phyloP scores from a whole-genome alignment of 257 asterid species.

The Perilla frutescens region DNA sequence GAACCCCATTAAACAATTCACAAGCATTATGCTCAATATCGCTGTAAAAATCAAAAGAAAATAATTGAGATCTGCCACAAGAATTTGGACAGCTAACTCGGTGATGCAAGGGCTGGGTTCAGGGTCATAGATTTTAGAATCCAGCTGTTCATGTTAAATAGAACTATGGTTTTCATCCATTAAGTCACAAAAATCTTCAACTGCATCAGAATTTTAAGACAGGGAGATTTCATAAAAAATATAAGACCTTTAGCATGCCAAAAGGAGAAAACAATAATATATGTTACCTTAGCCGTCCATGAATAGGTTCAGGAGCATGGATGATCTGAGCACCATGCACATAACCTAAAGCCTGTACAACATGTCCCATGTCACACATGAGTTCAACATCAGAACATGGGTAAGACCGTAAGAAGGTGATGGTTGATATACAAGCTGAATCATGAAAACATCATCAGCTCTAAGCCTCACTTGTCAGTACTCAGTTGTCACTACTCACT shows the following conservation, averaged over 20 bases:
- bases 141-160: too few relatives aligned
- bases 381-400: slow-evolving; percentile 23
- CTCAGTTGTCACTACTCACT: neutral
- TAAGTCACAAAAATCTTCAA: neutral
- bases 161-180: neutral
- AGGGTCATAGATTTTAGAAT: neutral
- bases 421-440: slow-evolving; percentile 14
- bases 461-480: slow-evolving; percentile 6
- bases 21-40: slow-evolving; percentile 79
- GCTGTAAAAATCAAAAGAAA: slow-evolving; percentile 51
- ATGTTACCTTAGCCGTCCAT: slow-evolving; percentile 89
- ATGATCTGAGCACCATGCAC: slow-evolving; percentile 92
- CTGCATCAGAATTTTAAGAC: neutral
- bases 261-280: neutral
- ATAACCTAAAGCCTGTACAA: slow-evolving; percentile 84
- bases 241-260: slow-evolving; percentile 17
- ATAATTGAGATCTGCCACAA: slow-evolving; percentile 20
- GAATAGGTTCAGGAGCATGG: slow-evolving; percentile 88
- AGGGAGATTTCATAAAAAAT: neutral
- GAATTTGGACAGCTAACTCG: slow-evolving; percentile 4
- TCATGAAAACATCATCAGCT: slow-evolving; percentile 3
- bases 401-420: neutral
- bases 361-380: slow-evolving; percentile 26
- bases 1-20: slow-evolving; percentile 76
- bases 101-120: neutral